A percentile compares a stretch with the other conserved stretches of the same genome.
Evolutionary conservation across 2,329 filamentous ascomycete species (phyloP).

Genomic region (Aureobasidium sp.): DNA sequence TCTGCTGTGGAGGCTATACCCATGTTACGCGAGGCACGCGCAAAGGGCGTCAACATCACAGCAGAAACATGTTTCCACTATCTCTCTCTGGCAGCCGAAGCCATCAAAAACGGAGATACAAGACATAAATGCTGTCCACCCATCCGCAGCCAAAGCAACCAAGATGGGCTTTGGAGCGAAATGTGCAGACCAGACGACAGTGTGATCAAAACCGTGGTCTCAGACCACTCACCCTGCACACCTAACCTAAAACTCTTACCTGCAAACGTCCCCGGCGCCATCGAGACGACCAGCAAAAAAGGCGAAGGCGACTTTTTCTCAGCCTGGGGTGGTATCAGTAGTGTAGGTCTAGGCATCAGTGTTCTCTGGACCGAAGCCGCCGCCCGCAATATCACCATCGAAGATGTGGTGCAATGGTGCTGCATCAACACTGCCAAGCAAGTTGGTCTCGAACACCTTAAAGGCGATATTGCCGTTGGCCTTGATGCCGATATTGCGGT

Average conservation of each 20-base stretch:
- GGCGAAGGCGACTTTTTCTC: constrained; percentile 79
- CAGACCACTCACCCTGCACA: constrained; percentile 93
- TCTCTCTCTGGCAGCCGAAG: constrained; percentile 72
- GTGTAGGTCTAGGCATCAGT: constrained; percentile 82
- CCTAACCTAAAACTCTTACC: constrained; percentile 88
- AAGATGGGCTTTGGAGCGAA: constrained; percentile 81
- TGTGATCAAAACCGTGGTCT: constrained; percentile 85
- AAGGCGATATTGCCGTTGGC: constrained; percentile 72
- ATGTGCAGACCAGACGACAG: constrained; percentile 54
- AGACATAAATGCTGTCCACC: constrained; percentile 93
- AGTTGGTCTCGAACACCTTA: constrained; percentile 71
- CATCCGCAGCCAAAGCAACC: constrained; percentile 72
- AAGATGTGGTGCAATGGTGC: constrained; percentile 80
- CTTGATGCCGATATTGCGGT: constrained; percentile 88
- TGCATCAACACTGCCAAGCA: constrained; percentile 79
- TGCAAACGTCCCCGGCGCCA: constrained; percentile 48
- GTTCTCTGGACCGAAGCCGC: constrained; percentile 73
- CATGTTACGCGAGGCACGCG: constrained; percentile 52
- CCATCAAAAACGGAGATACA: constrained; percentile 76
- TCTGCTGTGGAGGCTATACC: constrained; percentile 51
- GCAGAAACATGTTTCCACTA: constrained; percentile 97
- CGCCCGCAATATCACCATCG: constrained; percentile 48
- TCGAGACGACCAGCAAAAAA: constrained; percentile 24
- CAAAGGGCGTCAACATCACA: constrained; percentile 71
- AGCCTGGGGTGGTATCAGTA: constrained; percentile 93